Evolutionary conservation across 2,329 filamentous ascomycete genomes (phyloP).

Genomic region (Diaporthe eres): DNA sequence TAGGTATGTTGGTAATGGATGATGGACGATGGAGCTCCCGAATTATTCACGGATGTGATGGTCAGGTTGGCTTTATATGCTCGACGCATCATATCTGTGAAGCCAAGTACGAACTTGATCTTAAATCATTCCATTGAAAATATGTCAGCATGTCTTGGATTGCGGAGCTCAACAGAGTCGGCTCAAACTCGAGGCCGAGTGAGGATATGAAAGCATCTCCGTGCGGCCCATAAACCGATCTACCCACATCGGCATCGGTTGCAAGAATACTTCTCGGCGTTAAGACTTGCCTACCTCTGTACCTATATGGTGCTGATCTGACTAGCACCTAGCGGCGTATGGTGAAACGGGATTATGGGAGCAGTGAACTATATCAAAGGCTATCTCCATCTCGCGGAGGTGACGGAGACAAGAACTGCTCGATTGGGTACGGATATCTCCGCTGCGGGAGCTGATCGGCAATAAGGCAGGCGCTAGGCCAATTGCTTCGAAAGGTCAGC

Average conservation of each 20-base stretch:
- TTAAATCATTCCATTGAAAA: neutral
- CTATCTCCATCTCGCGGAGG: conserved; percentile 8
- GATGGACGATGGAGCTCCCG: neutral
- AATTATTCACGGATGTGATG: neutral
- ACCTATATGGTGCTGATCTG: neutral
- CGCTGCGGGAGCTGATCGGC: neutral
- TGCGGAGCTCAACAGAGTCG: neutral
- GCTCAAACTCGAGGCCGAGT: conserved; percentile 13
- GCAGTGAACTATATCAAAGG: neutral
- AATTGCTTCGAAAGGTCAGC: neutral
- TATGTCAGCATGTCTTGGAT: neutral
- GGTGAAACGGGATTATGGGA: neutral
- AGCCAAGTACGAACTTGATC: neutral
- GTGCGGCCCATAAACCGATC: neutral
- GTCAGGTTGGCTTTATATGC: neutral
- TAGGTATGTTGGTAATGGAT: neutral
- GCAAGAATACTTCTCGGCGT: neutral
- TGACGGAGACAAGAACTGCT: conserved; percentile 5
- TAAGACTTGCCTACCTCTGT: neutral
- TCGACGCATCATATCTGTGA: neutral
- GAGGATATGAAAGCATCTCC: neutral
- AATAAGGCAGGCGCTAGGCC: conserved; percentile 3
- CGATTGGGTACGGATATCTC: neutral
- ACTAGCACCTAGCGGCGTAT: neutral
- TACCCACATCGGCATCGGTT: neutral